A percentile compares a stretch with the other conserved stretches of the same genome.
Evolutionary conservation across 805 yeast species (phyloP).

Genomic region (Metschnikowia noctiluminum): DNA sequence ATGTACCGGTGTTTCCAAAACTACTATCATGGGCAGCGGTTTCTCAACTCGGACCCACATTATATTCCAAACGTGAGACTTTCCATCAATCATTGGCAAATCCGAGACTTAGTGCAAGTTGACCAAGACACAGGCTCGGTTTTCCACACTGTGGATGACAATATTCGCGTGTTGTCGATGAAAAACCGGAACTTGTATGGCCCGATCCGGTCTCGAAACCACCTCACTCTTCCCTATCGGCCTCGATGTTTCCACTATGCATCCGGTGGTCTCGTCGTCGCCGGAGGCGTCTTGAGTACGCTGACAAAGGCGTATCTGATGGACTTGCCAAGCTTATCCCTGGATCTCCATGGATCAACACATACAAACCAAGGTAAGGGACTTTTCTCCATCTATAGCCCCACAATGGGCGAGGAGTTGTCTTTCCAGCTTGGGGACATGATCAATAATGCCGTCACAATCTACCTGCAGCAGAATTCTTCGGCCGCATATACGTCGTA

Average conservation of each 20-base stretch:
- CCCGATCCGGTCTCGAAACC: constrained; percentile 9
- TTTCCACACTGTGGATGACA: constrained; percentile 56
- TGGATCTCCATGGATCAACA: neutral
- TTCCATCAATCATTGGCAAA: constrained; percentile 67
- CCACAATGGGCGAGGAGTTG: constrained; percentile 43
- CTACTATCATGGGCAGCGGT: constrained; percentile 38
- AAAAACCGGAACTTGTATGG: neutral
- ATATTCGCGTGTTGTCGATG: constrained; percentile 31
- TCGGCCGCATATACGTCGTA: constrained; percentile 49
- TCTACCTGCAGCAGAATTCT: constrained; percentile 30
- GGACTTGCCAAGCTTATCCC: constrained; percentile 22
- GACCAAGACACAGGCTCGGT: constrained; percentile 43
- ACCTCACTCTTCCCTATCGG: constrained; percentile 47
- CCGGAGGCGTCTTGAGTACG: constrained; percentile 48
- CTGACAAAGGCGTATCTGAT: constrained; percentile 26
- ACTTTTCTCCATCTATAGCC: constrained; percentile 54
- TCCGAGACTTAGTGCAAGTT: constrained; percentile 67
- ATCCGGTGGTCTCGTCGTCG: constrained; percentile 44
- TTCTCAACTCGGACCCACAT: constrained; percentile 34
- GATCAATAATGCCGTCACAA: constrained; percentile 75
- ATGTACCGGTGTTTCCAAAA: constrained; percentile 38
- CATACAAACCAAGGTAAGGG: constrained; percentile 51
- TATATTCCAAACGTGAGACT: constrained; percentile 32
- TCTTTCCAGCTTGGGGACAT: constrained; percentile 69
- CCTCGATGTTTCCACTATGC: constrained; percentile 68